Evolutionary conservation across 2,329 filamentous ascomycete genomes (phyloP).

Genomic region (Epichloe sp.): DNA sequence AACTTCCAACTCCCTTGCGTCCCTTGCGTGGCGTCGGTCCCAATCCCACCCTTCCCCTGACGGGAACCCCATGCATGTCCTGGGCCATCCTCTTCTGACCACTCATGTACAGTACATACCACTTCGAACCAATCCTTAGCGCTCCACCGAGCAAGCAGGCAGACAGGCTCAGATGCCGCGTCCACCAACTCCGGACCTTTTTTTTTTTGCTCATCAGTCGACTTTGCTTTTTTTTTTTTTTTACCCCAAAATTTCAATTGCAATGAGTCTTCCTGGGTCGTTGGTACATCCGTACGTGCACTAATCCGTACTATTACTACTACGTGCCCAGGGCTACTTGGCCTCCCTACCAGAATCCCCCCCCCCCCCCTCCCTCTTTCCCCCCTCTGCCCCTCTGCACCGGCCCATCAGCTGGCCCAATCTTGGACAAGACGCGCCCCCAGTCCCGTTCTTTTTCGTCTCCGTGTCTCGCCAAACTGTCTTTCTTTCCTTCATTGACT

Average conservation of each 20-base stretch:
- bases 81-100: neutral
- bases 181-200: neutral
- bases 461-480: neutral
- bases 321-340: neutral
- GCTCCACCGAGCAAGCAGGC: neutral
- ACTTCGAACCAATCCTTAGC: too few relatives aligned
- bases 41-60: conserved; percentile 1
- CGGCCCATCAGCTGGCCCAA: neutral
- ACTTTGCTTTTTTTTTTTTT: neutral
- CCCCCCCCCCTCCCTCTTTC: too few relatives aligned
- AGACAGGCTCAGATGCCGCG: neutral
- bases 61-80: neutral
- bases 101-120: too few relatives aligned
- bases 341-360: too few relatives aligned
- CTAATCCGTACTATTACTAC: too few relatives aligned
- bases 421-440: neutral
- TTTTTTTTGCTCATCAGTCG: neutral
- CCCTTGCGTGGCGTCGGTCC: neutral
- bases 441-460: neutral
- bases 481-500: conserved; percentile 6
- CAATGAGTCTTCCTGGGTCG: too few relatives aligned
- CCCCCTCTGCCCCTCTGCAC: neutral
- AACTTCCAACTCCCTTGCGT: neutral
- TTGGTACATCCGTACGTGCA: too few relatives aligned
- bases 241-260: neutral